Base-by-base conservation (phyloP, 306 rosid genomes). In the Ziziphus jujuba region DNA sequence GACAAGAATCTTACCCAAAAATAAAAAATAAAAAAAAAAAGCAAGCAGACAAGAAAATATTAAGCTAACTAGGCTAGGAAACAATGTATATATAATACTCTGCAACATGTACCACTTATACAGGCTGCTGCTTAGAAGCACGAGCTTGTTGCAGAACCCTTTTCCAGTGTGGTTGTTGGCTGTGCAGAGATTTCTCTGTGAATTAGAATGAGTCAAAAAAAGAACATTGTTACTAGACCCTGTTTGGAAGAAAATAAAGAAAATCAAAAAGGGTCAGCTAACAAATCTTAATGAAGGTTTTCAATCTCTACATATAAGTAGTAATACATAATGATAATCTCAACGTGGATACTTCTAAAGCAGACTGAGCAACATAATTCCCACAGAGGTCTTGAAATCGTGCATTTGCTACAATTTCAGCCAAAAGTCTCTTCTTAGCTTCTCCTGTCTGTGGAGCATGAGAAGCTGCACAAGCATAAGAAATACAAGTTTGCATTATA, bases 321-420 rank as follows among this genome's bases (percentile, higher is more conserved):
- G 4, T n/a, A n/a, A 38, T n/a, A 5, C 2, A 8, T 16, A 13
- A n/a, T 35, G 11, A 28, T 35, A 10, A 23, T 51, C 64, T 75
- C 60, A 80, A 87, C 85, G 63, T 5, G 4, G 82, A 68, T 16
- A 1, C 40, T 20, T 60, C 2, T 10, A 78, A 5, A n/a, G 87
- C 87, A 24, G 33, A 45, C 72, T 83, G 88, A 74, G 20, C 76
- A 63, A 88, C 84, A 45, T 23, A 85, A 69, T 85, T 85, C 11
- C 85, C 89, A 19, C 0, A 85, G 2, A 50, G 60, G 55, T 85
- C 55, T 28, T 58, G 79, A 54, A 48, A 9, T 7, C 12, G 34
- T 14, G 79, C 77, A 57, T 63, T 19, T 11, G 1, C 9, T 21
- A 47, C 40, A 12, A 83, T 43, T 45, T 13, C 10, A 10, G 16